Evolutionary conservation across 805 yeast genomes (phyloP).

Genomic region (Candida suzukii): DNA sequence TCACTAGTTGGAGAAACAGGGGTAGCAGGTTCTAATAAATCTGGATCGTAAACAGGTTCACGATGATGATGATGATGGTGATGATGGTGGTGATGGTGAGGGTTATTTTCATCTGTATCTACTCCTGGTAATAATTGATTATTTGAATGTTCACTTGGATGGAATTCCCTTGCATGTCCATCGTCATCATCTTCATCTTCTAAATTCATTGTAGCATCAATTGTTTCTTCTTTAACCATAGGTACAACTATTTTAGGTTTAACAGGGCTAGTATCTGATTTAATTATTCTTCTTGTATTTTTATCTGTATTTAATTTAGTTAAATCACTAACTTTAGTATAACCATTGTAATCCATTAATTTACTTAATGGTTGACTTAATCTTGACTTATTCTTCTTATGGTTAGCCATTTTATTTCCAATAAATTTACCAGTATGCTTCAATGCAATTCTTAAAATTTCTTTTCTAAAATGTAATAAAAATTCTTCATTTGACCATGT

Average conservation of each 20-base stretch:
- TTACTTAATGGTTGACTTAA: constrained; percentile 30
- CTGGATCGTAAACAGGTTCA: constrained; percentile 1
- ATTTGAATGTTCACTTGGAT: too few relatives aligned
- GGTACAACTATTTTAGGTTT: background rate
- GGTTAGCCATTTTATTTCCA: constrained; percentile 55
- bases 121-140: too few relatives aligned
- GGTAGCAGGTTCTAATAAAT: background rate
- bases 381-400: constrained; percentile 4
- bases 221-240: background rate
- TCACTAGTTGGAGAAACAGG: background rate
- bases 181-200: background rate
- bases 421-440: constrained; percentile 71
- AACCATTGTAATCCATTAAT: constrained; percentile 30
- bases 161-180: background rate
- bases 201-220: background rate
- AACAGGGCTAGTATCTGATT: background rate
- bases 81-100: background rate
- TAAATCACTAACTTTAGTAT: constrained; percentile 32
- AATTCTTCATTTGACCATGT: constrained; percentile 73
- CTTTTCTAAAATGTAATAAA: constrained; percentile 52
- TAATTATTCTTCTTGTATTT: background rate
- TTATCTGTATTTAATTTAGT: constrained; percentile 4
- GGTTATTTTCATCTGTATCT: background rate
- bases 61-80: constrained; percentile 1
- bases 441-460: constrained; percentile 46